These are phyloP conservation scores for Oxyria digyna DNA, from an alignment of 148 eudicot genomes.

Conservation along the genomic window DNA sequence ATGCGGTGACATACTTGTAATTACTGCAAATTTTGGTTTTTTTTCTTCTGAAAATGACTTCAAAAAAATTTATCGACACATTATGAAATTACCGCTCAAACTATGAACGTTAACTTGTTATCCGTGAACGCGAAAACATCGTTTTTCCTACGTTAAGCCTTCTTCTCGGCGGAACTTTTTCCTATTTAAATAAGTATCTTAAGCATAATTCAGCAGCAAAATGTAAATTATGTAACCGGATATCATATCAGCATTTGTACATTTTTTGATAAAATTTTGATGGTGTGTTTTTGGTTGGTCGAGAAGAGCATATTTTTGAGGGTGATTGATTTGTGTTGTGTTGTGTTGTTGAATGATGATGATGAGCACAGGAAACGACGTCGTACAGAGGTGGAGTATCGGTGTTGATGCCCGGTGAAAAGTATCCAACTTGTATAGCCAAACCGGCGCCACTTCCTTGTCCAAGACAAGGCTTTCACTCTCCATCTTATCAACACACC, in stretches of 20 bases:
- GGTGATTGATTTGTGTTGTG: slow-evolving; percentile 1
- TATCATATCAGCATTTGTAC: too few species aligned
- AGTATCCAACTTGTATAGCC: slow-evolving; percentile 8
- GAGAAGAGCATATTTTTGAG: not conserved
- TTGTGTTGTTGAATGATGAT: not conserved
- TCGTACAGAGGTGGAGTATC: slow-evolving; percentile 1
- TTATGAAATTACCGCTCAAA: too few species aligned
- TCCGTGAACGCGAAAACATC: too few species aligned
- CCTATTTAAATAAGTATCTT: too few species aligned
- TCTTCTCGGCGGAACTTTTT: too few species aligned
- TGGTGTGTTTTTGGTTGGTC: not conserved
- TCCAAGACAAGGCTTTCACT: not conserved
- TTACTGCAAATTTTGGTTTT: too few species aligned
- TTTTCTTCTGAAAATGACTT: too few species aligned
- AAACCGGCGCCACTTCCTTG: slow-evolving; percentile 6
- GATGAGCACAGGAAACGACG: not conserved
- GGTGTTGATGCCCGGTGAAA: slow-evolving; percentile 8
- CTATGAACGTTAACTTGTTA: too few species aligned
- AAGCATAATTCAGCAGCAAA: not conserved
- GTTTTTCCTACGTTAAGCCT: too few species aligned
- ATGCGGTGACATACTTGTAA: too few species aligned
- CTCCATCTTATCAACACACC: not conserved
- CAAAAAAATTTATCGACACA: too few species aligned
- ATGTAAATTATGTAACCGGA: not conserved
- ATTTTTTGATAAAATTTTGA: too few species aligned